A percentile compares a stretch with the other conserved stretches of the same genome.
phyloP scores from a whole-genome alignment of 306 rosid species.

The Dalbergia cochinchinensis region DNA sequence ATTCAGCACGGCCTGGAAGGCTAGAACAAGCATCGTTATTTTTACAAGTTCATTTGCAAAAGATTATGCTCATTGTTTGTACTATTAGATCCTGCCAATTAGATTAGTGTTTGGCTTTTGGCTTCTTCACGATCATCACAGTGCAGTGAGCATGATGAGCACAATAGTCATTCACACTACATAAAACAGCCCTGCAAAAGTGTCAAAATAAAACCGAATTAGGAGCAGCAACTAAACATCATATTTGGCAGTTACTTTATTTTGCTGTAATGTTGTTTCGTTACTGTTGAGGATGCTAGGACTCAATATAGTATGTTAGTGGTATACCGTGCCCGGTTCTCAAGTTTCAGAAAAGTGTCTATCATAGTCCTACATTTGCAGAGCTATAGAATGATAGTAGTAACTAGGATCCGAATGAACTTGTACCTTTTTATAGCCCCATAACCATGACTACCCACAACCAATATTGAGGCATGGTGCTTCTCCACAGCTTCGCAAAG shows the following conservation, averaged over 20 bases:
- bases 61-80: conserved; percentile 31
- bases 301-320: background rate
- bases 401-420: background rate
- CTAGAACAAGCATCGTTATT: background rate
- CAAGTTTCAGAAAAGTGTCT: background rate
- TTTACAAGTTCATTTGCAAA: conserved; percentile 21
- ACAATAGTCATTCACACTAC: conserved; percentile 90
- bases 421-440: conserved; percentile 80
- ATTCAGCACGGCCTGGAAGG: background rate
- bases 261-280: background rate
- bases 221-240: background rate
- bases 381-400: background rate
- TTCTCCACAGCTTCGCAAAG: conserved; percentile 73
- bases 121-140: conserved; percentile 83
- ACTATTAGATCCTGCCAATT: conserved; percentile 1
- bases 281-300: conserved; percentile 20
- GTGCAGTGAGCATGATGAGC: conserved; percentile 82
- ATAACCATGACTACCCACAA: conserved; percentile 85
- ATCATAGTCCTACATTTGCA: background rate
- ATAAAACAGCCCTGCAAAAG: conserved; percentile 73
- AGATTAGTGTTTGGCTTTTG: conserved; percentile 61
- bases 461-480: conserved; percentile 73
- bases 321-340: too few species aligned
- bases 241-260: background rate
- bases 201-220: background rate